These are phyloP conservation scores for Thielaviopsis punctulata DNA, from an alignment of 2,329 filamentous ascomycete species.

Conservation along the genomic window DNA sequence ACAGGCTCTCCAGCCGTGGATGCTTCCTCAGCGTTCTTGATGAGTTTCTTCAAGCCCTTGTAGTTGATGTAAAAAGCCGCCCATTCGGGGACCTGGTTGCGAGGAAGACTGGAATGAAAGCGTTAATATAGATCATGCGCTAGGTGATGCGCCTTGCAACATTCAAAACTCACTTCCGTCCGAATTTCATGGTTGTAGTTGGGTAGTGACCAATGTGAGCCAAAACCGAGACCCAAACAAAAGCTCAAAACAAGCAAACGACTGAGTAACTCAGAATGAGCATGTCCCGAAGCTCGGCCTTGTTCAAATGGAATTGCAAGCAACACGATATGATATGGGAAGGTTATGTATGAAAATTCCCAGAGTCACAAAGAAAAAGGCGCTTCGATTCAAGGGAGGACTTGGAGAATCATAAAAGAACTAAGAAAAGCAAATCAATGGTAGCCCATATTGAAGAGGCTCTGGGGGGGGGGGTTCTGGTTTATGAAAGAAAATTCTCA, in stretches of 20 bases:
- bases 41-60: slow-evolving; percentile 84
- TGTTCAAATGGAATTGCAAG: not conserved
- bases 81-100: slow-evolving; percentile 80
- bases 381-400: not conserved
- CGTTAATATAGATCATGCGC: slow-evolving; percentile 13
- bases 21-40: slow-evolving; percentile 59
- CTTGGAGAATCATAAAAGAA: not conserved
- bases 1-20: slow-evolving; percentile 53
- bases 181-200: slow-evolving; percentile 38
- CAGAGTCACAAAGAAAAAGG: not conserved
- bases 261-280: not conserved
- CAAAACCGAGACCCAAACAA: not conserved
- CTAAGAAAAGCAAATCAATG: slow-evolving; percentile 3
- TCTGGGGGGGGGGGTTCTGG: not conserved
- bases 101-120: slow-evolving; percentile 39
- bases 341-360: not conserved
- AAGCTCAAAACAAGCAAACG: too few relatives aligned
- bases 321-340: not conserved
- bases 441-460: slow-evolving; percentile 1
- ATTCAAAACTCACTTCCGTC: slow-evolving; percentile 34
- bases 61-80: slow-evolving; percentile 73
- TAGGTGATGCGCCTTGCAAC: not conserved
- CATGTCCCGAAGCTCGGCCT: not conserved
- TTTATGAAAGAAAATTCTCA: slow-evolving; percentile 3
- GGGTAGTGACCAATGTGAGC: not conserved